Evolutionary conservation across 2,329 filamentous ascomycete species (phyloP).

Genomic region (Xylariaceae sp.): DNA sequence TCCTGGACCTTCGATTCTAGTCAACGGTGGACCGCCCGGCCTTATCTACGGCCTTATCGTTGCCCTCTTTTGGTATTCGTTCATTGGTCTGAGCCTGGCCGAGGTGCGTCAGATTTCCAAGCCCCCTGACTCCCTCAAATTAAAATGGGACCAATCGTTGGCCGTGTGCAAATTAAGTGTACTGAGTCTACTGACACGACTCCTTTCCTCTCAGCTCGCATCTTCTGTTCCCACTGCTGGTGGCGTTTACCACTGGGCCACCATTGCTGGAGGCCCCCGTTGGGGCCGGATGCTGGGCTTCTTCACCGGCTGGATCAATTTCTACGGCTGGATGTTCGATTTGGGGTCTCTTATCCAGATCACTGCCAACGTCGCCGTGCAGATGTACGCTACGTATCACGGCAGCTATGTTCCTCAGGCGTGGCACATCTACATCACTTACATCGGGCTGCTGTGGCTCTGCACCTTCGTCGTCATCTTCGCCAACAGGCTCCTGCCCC

Average conservation of each 20-base stretch:
- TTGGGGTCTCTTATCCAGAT: conserved; percentile 55
- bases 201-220: conserved; percentile 40
- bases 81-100: conserved; percentile 37
- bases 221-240: conserved; percentile 55
- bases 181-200: not conserved
- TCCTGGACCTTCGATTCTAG: conserved; percentile 18
- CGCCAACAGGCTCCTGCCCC: conserved; percentile 50
- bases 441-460: conserved; percentile 50
- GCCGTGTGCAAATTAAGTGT: not conserved
- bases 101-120: conserved; percentile 31
- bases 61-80: conserved; percentile 38
- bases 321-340: conserved; percentile 58
- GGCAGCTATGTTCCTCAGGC: conserved; percentile 42
- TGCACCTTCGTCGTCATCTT: conserved; percentile 49
- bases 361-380: conserved; percentile 53
- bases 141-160: too few relatives aligned
- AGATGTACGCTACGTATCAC: conserved; percentile 57
- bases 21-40: conserved; percentile 38
- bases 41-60: conserved; percentile 40
- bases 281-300: conserved; percentile 48
- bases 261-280: conserved; percentile 49
- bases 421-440: conserved; percentile 57
- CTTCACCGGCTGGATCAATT: conserved; percentile 46
- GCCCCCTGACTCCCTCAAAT: not conserved
- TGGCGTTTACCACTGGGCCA: conserved; percentile 58